These are phyloP conservation scores for Warburgia ugandensis DNA, from an alignment of 164 flowering plant species.

Conservation along the genomic window DNA sequence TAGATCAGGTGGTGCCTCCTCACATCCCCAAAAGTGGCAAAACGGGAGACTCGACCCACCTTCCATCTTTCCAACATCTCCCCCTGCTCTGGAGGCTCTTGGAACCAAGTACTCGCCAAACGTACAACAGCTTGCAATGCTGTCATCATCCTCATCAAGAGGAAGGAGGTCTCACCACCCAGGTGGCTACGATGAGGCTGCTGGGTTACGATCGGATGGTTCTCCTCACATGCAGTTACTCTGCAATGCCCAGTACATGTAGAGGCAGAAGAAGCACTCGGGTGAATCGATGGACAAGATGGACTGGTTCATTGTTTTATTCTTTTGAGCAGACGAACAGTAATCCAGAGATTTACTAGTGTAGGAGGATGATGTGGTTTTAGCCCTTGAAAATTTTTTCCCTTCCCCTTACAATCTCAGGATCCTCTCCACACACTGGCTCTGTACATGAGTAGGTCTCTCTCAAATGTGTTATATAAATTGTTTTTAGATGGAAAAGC, in stretches of 20 bases:
- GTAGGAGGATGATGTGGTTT: no score
- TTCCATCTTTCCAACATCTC: constrained; percentile 17
- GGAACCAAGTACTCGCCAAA: constrained; percentile 26
- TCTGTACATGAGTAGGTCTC: no score
- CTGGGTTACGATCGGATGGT: constrained; percentile 23
- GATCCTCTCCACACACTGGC: no score
- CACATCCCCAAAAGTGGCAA: constrained; percentile 33
- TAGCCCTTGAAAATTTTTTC: no score
- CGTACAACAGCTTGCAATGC: constrained; percentile 28
- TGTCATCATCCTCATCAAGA: constrained; percentile 21
- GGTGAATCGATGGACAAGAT: not conserved
- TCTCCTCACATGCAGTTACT: constrained; percentile 26
- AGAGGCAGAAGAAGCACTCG: not conserved
- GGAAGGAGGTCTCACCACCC: constrained; percentile 23
- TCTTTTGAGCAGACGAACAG: not conserved
- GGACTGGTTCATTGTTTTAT: constrained; percentile 5
- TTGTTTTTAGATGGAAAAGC: no score
- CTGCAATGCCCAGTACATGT: constrained; percentile 5
- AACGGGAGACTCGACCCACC: constrained; percentile 29
- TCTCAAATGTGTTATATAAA: no score
- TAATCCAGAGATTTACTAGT: no score
- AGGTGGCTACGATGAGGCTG: constrained; percentile 27
- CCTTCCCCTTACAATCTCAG: no score
- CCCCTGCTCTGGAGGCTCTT: constrained; percentile 22
- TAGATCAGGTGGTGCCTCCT: constrained; percentile 18